phyloP scores from a whole-genome alignment of 1,284 basidiomycete species.

The Exobasidium rhododendri region DNA sequence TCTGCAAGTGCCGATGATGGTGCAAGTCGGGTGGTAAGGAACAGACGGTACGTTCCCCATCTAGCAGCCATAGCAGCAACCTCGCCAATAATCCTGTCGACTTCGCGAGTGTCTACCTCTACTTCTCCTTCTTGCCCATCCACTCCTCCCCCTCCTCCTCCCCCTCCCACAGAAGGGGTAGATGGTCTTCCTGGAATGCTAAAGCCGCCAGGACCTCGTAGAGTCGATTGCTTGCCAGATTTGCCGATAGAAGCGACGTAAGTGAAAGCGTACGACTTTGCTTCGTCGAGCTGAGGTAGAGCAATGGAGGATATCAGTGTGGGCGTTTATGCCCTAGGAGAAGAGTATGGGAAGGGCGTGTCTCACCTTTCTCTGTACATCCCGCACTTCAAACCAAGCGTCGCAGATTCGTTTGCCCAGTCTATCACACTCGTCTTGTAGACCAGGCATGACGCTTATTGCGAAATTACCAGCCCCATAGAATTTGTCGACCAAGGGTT shows the following conservation, averaged over 20 bases:
- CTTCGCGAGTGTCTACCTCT: conserved; percentile 68
- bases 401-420: conserved; percentile 73
- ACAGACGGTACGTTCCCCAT: conserved; percentile 87
- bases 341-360: too few relatives aligned
- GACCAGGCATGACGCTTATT: conserved; percentile 63
- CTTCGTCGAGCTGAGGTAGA: conserved; percentile 21
- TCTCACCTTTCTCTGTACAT: conserved; percentile 24
- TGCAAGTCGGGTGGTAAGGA: conserved; percentile 68
- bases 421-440: conserved; percentile 81
- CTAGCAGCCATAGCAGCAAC: conserved; percentile 81
- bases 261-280: conserved; percentile 16
- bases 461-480: conserved; percentile 62
- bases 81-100: conserved; percentile 83
- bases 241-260: conserved; percentile 15
- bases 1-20: not conserved
- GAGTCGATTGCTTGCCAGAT: not conserved
- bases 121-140: not conserved
- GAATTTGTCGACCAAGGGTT: conserved; percentile 94
- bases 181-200: conserved; percentile 14
- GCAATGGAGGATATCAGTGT: not conserved
- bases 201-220: conserved; percentile 2
- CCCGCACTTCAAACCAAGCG: conserved; percentile 73
- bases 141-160: not conserved
- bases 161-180: conserved; percentile 6
- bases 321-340: not conserved